Evolutionary conservation across 352 stramenopile species (phyloP).

Genomic region (Thraustochytrium sp.): DNA sequence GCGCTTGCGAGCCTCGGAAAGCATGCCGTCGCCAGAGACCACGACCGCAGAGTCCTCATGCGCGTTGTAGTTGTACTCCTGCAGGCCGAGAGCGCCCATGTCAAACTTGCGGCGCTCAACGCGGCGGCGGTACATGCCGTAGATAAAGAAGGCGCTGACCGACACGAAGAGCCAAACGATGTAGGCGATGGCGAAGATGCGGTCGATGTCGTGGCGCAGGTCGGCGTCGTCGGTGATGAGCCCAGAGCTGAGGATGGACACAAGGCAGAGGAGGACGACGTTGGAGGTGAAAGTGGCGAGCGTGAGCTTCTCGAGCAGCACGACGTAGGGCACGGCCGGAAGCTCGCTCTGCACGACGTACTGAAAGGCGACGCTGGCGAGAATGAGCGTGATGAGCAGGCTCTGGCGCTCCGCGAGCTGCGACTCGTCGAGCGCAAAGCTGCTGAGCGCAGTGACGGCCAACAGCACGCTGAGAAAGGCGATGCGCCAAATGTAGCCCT

Average conservation of each 20-base stretch:
- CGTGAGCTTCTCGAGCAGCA: slow-evolving; percentile 41
- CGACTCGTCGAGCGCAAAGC: slow-evolving; percentile 45
- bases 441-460: not conserved
- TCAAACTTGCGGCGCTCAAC: not conserved
- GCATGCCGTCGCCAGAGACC: not conserved
- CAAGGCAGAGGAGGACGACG: slow-evolving; percentile 22
- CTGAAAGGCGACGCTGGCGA: slow-evolving; percentile 45
- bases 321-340: slow-evolving; percentile 40
- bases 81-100: not conserved
- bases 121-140: not conserved
- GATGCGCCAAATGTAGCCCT: slow-evolving; percentile 32
- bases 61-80: not conserved
- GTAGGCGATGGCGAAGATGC: not conserved
- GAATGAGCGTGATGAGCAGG: slow-evolving; percentile 46
- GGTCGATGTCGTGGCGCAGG: not conserved
- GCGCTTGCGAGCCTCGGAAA: not conserved
- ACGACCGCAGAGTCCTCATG: not conserved
- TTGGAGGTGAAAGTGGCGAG: slow-evolving; percentile 26
- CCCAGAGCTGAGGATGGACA: not conserved
- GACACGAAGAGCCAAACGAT: slow-evolving; percentile 14
- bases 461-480: slow-evolving; percentile 42
- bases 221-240: slow-evolving; percentile 4
- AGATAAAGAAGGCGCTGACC: not conserved
- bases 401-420: slow-evolving; percentile 41
- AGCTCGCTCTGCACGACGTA: slow-evolving; percentile 41